phyloP scores from a whole-genome alignment of 768 basidiomycete genomes.

The Naganishia friedmannii region DNA sequence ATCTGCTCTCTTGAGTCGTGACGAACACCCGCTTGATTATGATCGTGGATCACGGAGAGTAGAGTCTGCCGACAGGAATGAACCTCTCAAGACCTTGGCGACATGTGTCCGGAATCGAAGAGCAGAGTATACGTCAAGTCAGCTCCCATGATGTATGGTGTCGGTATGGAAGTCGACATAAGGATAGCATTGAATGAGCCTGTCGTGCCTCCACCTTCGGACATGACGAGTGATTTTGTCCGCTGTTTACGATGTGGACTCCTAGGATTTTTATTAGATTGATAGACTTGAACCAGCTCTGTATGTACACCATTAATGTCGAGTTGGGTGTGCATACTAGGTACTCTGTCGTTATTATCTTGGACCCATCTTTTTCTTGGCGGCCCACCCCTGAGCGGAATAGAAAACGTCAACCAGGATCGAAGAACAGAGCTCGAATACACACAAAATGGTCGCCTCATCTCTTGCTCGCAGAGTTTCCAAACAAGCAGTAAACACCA shows the following conservation, averaged over 20 bases:
- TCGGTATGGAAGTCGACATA: neutral
- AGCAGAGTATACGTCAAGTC: no score
- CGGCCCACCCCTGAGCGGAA: no score
- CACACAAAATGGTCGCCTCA: conserved; percentile 5
- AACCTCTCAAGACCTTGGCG: no score
- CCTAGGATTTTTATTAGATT: conserved; percentile 18
- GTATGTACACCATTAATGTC: no score
- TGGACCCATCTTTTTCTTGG: no score
- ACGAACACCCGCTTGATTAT: no score
- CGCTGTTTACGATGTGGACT: conserved; percentile 17
- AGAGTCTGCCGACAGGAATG: no score
- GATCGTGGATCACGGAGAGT: no score
- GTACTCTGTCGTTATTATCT: no score
- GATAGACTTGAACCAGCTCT: neutral
- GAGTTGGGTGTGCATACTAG: no score
- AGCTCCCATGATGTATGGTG: neutral
- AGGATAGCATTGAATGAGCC: neutral
- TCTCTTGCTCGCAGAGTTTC: conserved; percentile 12
- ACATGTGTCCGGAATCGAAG: no score
- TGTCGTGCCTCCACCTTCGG: conserved; percentile 18
- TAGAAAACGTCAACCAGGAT: neutral
- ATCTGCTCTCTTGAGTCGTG: neutral
- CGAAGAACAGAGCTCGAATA: neutral
- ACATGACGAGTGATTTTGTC: neutral
- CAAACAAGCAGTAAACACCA: neutral